Base-by-base conservation (phyloP, 441 rosid genomes). In the Aleurites moluccanus region DNA sequence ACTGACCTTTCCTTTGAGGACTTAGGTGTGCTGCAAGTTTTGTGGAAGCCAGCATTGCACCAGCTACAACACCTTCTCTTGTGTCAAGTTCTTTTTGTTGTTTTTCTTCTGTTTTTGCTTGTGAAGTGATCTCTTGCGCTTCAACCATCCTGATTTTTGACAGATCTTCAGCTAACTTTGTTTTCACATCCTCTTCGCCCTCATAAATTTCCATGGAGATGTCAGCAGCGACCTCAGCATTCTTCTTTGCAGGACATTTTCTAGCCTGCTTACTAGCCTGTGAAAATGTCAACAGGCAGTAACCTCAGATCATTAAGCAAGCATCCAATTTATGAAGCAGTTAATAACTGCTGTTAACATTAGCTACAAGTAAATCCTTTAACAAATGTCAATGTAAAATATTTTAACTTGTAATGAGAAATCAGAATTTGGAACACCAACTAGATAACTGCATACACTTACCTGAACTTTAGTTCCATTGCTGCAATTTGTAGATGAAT, bases 81-180 rank as follows among this genome's bases (percentile, higher is more conserved):
- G 69, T 44, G 67, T 33, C 52, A 67, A 67, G 78, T 16, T 40
- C 53, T 64, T 21, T 55, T 53, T 67, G 77, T 11, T 76, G 76
- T 52, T 76, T 79, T 70, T 73, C 85, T 73, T 73, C 81, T 56
- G 70, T 27, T 21, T 62, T 78, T 60, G 57, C 61, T 10, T 84
- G 82, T 73, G 78, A 75, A 79, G 69, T 33, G 25, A 69, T 69
- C 63, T 80, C 79, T 73, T 72, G 85, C 47, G 85, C 60, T 77
- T 89, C 98, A 60, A 64, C 92, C 90, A 93, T 85, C 85, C 81
- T 88, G 77, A 89, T 86, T 84, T 86, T 91, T 59, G 98, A 91
- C 72, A 88, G 73, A 68, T 86, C 97, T 81, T 90, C 91, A 20
- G 88, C 96, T 78, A 92, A 82, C 80, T 82, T 79, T 42, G 85